Evolutionary conservation across 805 yeast species (phyloP).

Genomic region (Candida michaelii): DNA sequence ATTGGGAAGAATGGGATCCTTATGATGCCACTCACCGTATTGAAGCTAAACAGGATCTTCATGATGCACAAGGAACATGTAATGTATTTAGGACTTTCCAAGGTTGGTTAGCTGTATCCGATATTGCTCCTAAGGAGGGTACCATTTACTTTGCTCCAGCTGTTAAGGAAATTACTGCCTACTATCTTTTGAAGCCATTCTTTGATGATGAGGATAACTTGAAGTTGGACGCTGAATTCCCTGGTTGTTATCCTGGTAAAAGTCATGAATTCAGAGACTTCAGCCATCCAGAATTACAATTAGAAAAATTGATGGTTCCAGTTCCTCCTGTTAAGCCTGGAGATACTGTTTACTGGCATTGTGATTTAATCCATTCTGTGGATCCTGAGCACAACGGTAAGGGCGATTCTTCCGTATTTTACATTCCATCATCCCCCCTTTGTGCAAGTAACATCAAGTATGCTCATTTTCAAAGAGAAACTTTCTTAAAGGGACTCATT

Average conservation of each 20-base stretch:
- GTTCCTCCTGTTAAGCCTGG: conserved; percentile 42
- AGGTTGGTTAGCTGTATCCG: conserved; percentile 44
- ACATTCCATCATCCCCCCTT: conserved; percentile 36
- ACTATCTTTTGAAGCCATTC: conserved; percentile 40
- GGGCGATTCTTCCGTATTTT: conserved; percentile 38
- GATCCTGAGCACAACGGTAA: conserved; percentile 34
- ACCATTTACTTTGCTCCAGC: conserved; percentile 37
- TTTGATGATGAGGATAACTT: conserved; percentile 28
- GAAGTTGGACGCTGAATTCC: conserved; percentile 27
- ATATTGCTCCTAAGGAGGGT: conserved; percentile 35
- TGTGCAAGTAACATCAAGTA: conserved; percentile 14
- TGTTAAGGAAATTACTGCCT: conserved; percentile 37
- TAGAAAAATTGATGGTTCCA: conserved; percentile 26
- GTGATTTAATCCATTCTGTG: conserved; percentile 41
- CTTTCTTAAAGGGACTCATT: conserved; percentile 13
- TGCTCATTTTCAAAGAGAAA: conserved; percentile 8
- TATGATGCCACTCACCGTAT: conserved; percentile 31
- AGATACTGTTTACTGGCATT: conserved; percentile 45
- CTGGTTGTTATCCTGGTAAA: conserved; percentile 39
- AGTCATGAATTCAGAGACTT: conserved; percentile 16
- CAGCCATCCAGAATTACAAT: conserved; percentile 35
- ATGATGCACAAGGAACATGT: conserved; percentile 9
- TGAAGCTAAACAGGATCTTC: conserved; percentile 27
- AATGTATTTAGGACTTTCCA: conserved; percentile 40
- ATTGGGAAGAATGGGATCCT: conserved; percentile 43